A percentile compares a stretch with the other conserved stretches of the same genome.
These are phyloP conservation scores for Knufia fluminis DNA, from an alignment of 2,329 filamentous ascomycete genomes.

Conservation along the genomic window DNA sequence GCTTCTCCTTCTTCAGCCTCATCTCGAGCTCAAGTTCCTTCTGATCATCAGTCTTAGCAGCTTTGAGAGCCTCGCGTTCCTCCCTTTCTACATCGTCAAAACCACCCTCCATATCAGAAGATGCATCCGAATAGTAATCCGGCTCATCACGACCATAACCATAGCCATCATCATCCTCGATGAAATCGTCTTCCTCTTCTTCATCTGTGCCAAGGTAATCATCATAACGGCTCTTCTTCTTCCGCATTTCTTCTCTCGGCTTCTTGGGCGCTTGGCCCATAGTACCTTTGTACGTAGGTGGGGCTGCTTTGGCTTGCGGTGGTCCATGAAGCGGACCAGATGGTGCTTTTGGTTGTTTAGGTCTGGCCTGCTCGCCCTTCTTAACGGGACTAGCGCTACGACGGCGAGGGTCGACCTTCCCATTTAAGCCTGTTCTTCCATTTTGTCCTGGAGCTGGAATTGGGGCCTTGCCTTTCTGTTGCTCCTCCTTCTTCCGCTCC, in stretches of 20 bases:
- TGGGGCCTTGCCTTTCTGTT: conserved; percentile 36
- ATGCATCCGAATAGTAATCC: conserved; percentile 37
- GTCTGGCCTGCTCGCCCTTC: conserved; percentile 28
- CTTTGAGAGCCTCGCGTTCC: conserved; percentile 33
- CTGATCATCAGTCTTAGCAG: conserved; percentile 39
- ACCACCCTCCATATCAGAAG: conserved; percentile 45
- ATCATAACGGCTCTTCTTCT: conserved; percentile 22
- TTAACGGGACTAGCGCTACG: conserved; percentile 22
- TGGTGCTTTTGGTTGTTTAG: conserved; percentile 15
- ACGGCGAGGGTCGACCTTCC: conserved; percentile 8
- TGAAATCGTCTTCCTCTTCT: conserved; percentile 36
- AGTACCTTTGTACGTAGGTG: conserved; percentile 33
- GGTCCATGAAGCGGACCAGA: conserved; percentile 20
- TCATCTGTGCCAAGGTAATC: conserved; percentile 41
- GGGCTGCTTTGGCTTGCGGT: conserved; percentile 6
- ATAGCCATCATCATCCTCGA: conserved; percentile 29
- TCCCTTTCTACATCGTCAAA: conserved; percentile 38
- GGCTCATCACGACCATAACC: conserved; percentile 31
- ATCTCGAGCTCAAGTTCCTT: conserved; percentile 36
- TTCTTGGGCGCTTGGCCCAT: conserved; percentile 29
- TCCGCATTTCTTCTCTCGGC: conserved; percentile 23
- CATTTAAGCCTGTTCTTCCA: conserved; percentile 9
- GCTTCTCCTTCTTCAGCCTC: conserved; percentile 38
- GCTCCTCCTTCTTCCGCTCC: conserved; percentile 38
- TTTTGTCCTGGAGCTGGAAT: conserved; percentile 20